Evolutionary conservation across 768 basidiomycete genomes (phyloP), one percentile per base, ranked within the genome.

Genomic region (Russula brevipes): DNA sequence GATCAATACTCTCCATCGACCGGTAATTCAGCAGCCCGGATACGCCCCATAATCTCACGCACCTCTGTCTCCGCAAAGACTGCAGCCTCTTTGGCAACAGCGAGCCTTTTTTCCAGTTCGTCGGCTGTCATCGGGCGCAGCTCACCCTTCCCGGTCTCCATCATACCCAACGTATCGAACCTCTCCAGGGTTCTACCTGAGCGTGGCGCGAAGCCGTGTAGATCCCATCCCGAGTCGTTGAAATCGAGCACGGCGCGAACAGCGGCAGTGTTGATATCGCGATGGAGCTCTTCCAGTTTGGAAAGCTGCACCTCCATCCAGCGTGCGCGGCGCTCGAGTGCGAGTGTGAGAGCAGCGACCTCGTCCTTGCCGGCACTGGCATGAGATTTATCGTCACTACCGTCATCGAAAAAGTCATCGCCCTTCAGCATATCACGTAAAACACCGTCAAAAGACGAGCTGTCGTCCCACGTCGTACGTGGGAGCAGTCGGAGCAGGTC

Each of bases 221-320:
- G 80, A 72, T 91, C 91, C 91, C 91, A 92, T 30, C 91, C 90
- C 64, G 81, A 85, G 74, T 94, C 90, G 68, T 92, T 93, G 78
- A 90, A 88, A 1, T 87, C 82, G 31, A 93, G 79, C 24, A 92
- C 86, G 7, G 89, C 89, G 33, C 87, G 82, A 33, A 92, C 89
- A 4, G 91, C 90, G 6, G 91, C 91, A 2, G 84, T 89, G 73
- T 94, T 94, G 75, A 94, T 93, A 68, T 94, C 91, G 35, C 89
- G 87, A 68, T 94, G 91, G 39, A 94, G 79, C 70, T 91, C 91
- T 73, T 94, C 91, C 41, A 94, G 78, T 72, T 94, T 93, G 0
- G 89, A 89, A 17, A 94, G 74, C 72, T 93, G 91, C 24, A 91
- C 88, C 74, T 94, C 91, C 89, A 94, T 93, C 90, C 91, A 94